Evolutionary conservation across 768 basidiomycete species (phyloP).

Genomic region (Mycena latifolia): DNA sequence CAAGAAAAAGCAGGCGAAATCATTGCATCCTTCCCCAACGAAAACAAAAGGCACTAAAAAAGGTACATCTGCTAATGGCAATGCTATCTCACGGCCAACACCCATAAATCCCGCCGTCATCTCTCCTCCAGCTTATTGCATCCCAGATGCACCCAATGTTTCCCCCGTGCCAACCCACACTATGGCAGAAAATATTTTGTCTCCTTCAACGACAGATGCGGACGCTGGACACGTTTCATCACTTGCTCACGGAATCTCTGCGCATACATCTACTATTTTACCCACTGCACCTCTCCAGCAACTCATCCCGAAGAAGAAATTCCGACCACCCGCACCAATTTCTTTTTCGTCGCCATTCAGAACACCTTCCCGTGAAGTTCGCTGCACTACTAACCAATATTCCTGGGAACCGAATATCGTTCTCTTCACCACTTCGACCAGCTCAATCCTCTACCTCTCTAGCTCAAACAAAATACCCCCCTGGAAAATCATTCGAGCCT

Average conservation of each 20-base stretch:
- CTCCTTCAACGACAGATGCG: neutral
- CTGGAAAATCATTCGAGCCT: neutral
- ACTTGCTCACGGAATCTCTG: neutral
- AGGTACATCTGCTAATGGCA: neutral
- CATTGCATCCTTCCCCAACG: neutral
- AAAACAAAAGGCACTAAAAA: neutral
- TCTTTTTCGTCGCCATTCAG: slow-evolving; percentile 22
- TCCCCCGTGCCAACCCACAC: neutral
- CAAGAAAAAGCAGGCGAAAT: slow-evolving; percentile 44
- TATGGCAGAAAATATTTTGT: no score
- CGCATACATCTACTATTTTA: slow-evolving; percentile 11
- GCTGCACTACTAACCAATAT: neutral
- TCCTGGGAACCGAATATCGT: neutral
- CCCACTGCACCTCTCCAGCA: neutral
- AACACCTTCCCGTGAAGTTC: neutral
- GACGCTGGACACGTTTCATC: neutral
- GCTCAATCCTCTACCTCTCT: neutral
- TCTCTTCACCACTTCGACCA: slow-evolving; percentile 26
- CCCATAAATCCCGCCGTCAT: neutral
- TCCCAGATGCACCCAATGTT: neutral
- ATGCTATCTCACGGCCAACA: neutral
- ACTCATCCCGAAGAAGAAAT: slow-evolving; percentile 10
- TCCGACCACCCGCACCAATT: slow-evolving; percentile 3
- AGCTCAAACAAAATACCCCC: neutral
- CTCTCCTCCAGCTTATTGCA: neutral